phyloP scores from a whole-genome alignment of 164 flowering plant genomes.

The Vitis amurensis region DNA sequence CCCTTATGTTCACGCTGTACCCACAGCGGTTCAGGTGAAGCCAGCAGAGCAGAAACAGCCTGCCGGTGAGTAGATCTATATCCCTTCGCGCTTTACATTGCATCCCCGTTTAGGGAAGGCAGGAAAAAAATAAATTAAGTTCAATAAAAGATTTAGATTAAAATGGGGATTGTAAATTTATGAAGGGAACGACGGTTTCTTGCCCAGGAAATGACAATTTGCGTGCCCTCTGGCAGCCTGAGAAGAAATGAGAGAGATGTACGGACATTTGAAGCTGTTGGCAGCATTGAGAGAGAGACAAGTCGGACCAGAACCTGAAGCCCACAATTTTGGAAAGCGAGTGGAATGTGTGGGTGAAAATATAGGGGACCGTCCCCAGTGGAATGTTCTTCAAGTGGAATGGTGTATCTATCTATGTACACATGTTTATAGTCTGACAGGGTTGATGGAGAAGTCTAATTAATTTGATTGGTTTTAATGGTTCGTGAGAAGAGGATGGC shows the following conservation, averaged over 20 bases:
- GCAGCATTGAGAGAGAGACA: neutral
- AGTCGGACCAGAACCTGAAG: neutral
- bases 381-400: conserved; percentile 4
- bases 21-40: conserved; percentile 64
- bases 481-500: neutral
- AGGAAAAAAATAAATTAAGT: neutral
- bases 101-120: conserved; percentile 4
- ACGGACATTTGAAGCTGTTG: neutral
- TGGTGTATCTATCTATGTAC: conserved; percentile 10
- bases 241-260: conserved; percentile 31
- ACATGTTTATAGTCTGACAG: conserved; percentile 29
- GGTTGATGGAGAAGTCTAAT: conserved; percentile 22
- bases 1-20: conserved; percentile 58
- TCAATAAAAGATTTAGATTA: neutral
- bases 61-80: conserved; percentile 57
- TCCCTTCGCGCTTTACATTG: neutral
- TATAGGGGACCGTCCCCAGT: neutral
- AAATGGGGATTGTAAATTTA: conserved; percentile 12
- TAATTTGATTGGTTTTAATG: conserved; percentile 21
- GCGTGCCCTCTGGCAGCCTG: conserved; percentile 57
- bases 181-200: conserved; percentile 17
- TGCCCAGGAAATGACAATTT: conserved; percentile 51
- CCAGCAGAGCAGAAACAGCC: conserved; percentile 81
- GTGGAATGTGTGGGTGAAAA: conserved; percentile 4
- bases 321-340: conserved; percentile 21